Percentiles rank a stretch among this genome's conserved stretches.
phyloP scores from a whole-genome alignment of 208 protist genomes.

The Crithidia bombi region DNA sequence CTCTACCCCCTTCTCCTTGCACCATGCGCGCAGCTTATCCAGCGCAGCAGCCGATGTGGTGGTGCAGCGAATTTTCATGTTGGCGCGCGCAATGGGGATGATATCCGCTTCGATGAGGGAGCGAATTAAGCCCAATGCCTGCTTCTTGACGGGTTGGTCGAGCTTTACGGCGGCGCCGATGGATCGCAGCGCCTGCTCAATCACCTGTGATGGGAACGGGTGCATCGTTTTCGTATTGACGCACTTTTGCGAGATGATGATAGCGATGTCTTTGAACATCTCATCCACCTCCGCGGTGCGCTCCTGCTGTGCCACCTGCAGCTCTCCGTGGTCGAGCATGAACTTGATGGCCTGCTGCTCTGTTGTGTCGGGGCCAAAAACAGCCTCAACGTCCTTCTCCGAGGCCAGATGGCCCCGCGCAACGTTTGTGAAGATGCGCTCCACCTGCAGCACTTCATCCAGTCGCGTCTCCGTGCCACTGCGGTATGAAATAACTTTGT shows the following conservation, averaged over 20 bases:
- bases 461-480: conserved; percentile 82
- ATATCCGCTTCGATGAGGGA: conserved; percentile 79
- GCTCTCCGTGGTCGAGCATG: conserved; percentile 96
- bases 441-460: conserved; percentile 92
- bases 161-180: conserved; percentile 93
- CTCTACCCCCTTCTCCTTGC: conserved; percentile 49
- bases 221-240: conserved; percentile 93
- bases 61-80: conserved; percentile 93
- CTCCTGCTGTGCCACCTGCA: conserved; percentile 98
- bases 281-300: conserved; percentile 92
- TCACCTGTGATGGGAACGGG: conserved; percentile 88
- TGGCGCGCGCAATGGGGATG: conserved; percentile 94
- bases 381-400: conserved; percentile 79
- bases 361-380: conserved; percentile 63
- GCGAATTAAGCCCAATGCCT: conserved; percentile 94
- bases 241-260: conserved; percentile 96
- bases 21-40: conserved; percentile 63
- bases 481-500: conserved; percentile 92
- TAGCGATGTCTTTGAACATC: conserved; percentile 96
- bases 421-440: conserved; percentile 91
- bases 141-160: conserved; percentile 92
- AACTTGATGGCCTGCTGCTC: conserved; percentile 82
- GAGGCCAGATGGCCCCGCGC: conserved; percentile 77
- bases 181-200: conserved; percentile 95
- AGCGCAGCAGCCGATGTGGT: conserved; percentile 47